Evolutionary conservation across 208 protist species (phyloP).

Genomic region (Acanthamoeba culbertsoni): DNA sequence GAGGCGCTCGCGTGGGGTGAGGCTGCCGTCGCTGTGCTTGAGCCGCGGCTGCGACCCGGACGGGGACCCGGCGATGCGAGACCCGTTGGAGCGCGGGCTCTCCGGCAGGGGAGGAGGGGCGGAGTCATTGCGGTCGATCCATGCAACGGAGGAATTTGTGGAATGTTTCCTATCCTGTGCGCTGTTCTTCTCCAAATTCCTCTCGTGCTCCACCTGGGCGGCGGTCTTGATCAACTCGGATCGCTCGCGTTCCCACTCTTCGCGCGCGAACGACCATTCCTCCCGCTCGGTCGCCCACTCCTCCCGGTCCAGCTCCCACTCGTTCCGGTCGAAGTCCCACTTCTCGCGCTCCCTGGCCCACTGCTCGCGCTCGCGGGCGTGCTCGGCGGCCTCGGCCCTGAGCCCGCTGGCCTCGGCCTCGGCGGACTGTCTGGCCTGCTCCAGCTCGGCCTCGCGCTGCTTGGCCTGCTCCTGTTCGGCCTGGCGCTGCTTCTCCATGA

Average conservation of each 20-base stretch:
- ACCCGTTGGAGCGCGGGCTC: background rate
- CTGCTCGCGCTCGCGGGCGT: background rate
- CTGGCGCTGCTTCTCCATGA: background rate
- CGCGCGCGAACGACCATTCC: background rate
- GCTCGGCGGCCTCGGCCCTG: background rate
- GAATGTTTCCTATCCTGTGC: no score
- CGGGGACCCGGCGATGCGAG: no score
- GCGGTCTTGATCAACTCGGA: background rate
- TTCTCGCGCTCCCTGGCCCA: background rate
- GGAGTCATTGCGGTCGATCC: no score
- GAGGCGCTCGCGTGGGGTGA: no score
- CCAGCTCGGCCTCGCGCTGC: background rate
- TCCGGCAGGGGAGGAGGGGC: background rate
- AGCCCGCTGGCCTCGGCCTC: background rate
- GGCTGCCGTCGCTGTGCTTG: no score
- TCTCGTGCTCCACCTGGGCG: background rate
- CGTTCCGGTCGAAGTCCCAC: background rate
- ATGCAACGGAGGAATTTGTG: no score
- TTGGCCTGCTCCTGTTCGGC: background rate
- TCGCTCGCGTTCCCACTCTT: background rate
- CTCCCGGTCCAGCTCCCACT: background rate
- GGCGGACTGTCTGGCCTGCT: no score
- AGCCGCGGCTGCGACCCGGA: no score
- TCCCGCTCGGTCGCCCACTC: background rate
- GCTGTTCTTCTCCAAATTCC: no score